Base-by-base conservation (phyloP, 768 basidiomycete species). In the Trametes cingulata region DNA sequence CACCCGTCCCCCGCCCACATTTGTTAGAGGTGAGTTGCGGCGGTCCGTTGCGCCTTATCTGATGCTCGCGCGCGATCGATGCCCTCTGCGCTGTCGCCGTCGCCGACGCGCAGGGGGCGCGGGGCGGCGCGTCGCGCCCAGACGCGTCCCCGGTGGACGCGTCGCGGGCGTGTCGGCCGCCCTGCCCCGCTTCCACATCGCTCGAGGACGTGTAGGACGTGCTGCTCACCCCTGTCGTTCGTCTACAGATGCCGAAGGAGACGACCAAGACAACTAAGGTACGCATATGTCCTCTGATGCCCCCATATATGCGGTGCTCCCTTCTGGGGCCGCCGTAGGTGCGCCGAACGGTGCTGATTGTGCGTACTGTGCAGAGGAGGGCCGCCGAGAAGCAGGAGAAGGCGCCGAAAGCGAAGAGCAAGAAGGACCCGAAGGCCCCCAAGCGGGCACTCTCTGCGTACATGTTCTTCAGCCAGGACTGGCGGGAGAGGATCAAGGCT, bases 391-490 rank as follows among this genome's bases (percentile, higher is more conserved):
- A 90, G 77, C 79, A 82, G 22, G 87, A 88, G 68, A 86, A 85
- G 67, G 77, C 80, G 19, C 62, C 78, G 37, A 75, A 68, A 19
- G 71, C 80, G 65, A 86, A 85, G 71, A 73, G 75, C 60, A 85
- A 89, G 77, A 93, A 92, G 76, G 87, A 93, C 73, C 85, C 84
- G 62, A 89, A 90, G 74, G 85, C 88, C 45, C 94, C 93, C 62
- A 97, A 98, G 79, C 86, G 95, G 54, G 90, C 93, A 0, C 82
- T 97, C 46, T 97, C 95, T 29, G 94, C 96, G 40, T 98, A 97
- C 80, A 97, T 98, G 96, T 95, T 95, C 89, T 98, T 98, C 83
- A 88, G 86, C 68, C 91, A 95, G 74, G 95, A 94, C 75, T 90
- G 93, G 91, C 85, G 95, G 72, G 91, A 95, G 76, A 85, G 90